phyloP scores from a whole-genome alignment of 148 eudicot species.

The Vaccinium macrocarpon region DNA sequence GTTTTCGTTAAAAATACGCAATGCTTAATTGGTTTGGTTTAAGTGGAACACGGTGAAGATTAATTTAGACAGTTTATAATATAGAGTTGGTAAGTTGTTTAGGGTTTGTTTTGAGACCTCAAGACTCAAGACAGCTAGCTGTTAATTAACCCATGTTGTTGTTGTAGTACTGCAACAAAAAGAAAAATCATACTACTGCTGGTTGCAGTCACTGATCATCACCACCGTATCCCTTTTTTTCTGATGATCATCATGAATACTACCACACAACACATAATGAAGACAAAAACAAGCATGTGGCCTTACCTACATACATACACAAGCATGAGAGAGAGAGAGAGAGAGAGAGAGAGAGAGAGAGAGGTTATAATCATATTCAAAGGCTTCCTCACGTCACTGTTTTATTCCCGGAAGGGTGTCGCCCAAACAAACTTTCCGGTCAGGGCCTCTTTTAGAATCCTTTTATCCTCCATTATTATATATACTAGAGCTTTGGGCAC shows the following conservation, averaged over 20 bases:
- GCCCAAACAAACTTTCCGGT: slow-evolving; percentile 34
- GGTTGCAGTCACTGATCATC: not conserved
- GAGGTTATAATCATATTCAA: slow-evolving; percentile 20
- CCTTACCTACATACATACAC: slow-evolving; percentile 4
- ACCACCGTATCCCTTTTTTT: not conserved
- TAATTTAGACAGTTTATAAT: too few species aligned
- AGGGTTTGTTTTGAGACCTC: too few species aligned
- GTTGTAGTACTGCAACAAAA: not conserved
- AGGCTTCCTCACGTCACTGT: slow-evolving; percentile 32
- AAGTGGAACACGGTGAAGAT: too few species aligned
- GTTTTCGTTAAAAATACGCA: too few species aligned
- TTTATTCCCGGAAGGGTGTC: slow-evolving; percentile 30
- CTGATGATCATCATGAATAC: not conserved
- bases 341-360: not conserved
- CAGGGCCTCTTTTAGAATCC: not conserved
- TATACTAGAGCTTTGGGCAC: not conserved
- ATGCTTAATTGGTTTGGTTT: too few species aligned
- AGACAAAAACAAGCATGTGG: slow-evolving; percentile 6
- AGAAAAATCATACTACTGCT: not conserved
- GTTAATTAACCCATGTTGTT: not conserved
- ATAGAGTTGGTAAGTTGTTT: too few species aligned
- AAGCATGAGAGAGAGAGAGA: not conserved
- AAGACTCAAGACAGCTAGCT: too few species aligned
- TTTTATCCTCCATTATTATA: slow-evolving; percentile 2
- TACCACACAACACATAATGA: not conserved